Conservation (phyloP, 139 green algal species). For the Haematococcus lacustris region DNA sequence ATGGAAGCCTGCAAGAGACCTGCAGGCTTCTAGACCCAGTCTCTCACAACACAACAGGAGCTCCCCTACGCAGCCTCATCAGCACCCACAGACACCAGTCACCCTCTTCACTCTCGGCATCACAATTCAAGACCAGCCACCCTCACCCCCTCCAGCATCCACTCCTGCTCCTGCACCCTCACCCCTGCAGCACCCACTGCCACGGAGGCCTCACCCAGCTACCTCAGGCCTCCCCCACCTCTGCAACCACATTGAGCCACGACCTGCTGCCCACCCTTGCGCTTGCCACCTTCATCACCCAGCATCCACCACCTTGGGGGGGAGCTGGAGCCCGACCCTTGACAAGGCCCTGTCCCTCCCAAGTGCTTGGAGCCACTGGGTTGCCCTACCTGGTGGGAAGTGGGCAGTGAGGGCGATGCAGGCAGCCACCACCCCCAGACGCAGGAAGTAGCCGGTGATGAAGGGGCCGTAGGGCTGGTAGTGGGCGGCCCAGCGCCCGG, state of each 20-base stretch:
- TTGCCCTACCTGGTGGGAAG: conserved; percentile 9
- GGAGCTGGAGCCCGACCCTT: background rate
- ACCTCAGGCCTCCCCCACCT: background rate
- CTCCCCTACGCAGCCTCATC: too few species aligned
- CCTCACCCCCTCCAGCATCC: too few species aligned
- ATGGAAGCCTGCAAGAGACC: too few species aligned
- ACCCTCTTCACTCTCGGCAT: too few species aligned
- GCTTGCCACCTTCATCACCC: background rate
- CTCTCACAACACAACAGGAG: too few species aligned
- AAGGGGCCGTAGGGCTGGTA: conserved; percentile 63
- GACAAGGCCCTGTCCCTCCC: too few species aligned
- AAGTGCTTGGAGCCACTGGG: background rate
- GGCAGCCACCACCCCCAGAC: conserved; percentile 39
- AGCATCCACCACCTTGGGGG: background rate
- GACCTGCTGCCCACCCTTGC: background rate
- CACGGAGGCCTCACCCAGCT: too few species aligned
- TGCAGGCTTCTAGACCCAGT: too few species aligned
- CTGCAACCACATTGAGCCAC: background rate
- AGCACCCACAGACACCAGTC: too few species aligned
- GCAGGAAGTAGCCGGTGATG: conserved; percentile 54
- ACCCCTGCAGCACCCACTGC: too few species aligned
- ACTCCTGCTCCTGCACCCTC: too few species aligned
- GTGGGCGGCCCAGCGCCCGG: conserved; percentile 51
- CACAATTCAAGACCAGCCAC: too few species aligned
- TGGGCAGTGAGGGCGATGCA: conserved; percentile 16